A percentile compares a stretch with the other conserved stretches of the same genome.
Conservation (phyloP, 2,329 filamentous ascomycete genomes). For the Ophiobolus disseminans region DNA sequence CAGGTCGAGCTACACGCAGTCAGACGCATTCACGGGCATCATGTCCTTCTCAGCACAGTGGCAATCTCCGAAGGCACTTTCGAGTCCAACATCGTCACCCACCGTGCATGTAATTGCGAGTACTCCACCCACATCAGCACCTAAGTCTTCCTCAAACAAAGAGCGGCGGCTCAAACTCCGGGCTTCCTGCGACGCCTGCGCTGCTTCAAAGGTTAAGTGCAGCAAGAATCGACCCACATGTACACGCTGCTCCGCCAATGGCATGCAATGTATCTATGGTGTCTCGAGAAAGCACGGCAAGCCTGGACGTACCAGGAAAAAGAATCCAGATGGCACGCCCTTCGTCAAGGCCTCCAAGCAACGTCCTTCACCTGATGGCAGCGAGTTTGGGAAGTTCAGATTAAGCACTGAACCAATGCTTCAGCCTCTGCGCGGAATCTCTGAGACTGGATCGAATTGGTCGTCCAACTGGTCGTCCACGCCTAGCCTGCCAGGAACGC, state of each 20-base stretch:
- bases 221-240: slow-evolving; percentile 46
- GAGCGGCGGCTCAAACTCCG: slow-evolving; percentile 41
- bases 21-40: slow-evolving; percentile 3
- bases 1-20: not conserved
- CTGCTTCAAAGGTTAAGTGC: slow-evolving; percentile 49
- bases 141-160: slow-evolving; percentile 20
- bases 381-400: slow-evolving; percentile 39
- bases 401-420: slow-evolving; percentile 30
- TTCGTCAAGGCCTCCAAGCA: slow-evolving; percentile 40
- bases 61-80: slow-evolving; percentile 23
- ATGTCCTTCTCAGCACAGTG: slow-evolving; percentile 37
- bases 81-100: slow-evolving; percentile 15
- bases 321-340: slow-evolving; percentile 40
- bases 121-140: slow-evolving; percentile 27
- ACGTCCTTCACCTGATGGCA: slow-evolving; percentile 37
- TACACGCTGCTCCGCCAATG: slow-evolving; percentile 38
- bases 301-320: slow-evolving; percentile 41
- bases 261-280: slow-evolving; percentile 41
- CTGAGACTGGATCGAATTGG: slow-evolving; percentile 25
- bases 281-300: slow-evolving; percentile 47
- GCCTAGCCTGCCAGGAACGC: slow-evolving; percentile 32
- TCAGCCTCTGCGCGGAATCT: slow-evolving; percentile 21
- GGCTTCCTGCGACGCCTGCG: slow-evolving; percentile 47
- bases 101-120: slow-evolving; percentile 8
- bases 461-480: slow-evolving; percentile 35